Evolutionary conservation across 352 stramenopile genomes (phyloP).

Genomic region (Thalassiosira mediterranea): DNA sequence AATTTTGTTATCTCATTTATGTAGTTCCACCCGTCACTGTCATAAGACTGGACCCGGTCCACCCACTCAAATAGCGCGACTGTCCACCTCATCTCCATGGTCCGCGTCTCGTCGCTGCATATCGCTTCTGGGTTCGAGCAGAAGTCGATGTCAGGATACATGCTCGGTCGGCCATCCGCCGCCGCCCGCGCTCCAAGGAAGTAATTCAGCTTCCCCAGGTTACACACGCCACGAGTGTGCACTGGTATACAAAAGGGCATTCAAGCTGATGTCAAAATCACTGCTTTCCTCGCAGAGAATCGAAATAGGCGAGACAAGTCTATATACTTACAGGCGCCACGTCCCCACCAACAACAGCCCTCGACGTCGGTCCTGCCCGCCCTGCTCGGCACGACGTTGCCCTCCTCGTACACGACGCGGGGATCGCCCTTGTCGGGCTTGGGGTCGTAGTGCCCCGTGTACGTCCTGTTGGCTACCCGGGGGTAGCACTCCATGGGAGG

Average conservation of each 20-base stretch:
- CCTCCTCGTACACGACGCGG: not conserved
- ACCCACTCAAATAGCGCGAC: constrained; percentile 43
- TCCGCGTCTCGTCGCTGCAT: constrained; percentile 13
- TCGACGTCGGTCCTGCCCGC: constrained; percentile 48
- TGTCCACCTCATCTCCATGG: constrained; percentile 17
- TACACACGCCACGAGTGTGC: constrained; percentile 13
- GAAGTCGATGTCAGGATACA: constrained; percentile 44
- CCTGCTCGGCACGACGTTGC: constrained; percentile 24
- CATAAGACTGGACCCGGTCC: constrained; percentile 35
- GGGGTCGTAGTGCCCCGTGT: constrained; percentile 47
- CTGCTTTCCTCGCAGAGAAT: constrained; percentile 27
- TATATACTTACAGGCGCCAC: too few species aligned
- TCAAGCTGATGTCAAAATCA: not conserved
- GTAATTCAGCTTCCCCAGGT: constrained; percentile 54
- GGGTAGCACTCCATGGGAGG: constrained; percentile 45
- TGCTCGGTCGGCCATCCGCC: constrained; percentile 14
- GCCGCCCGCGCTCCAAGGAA: constrained; percentile 23
- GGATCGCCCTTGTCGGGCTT: constrained; percentile 1
- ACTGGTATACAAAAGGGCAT: not conserved
- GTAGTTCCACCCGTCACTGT: constrained; percentile 38
- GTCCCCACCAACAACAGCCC: constrained; percentile 58
- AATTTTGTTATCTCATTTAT: constrained; percentile 27
- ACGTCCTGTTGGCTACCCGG: constrained; percentile 9
- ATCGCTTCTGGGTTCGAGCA: constrained; percentile 35
- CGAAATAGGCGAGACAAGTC: too few species aligned